Evolutionary conservation across 208 protist species (phyloP), one percentile per base, ranked within the genome.

Genomic region (Eutreptiella sp.): DNA sequence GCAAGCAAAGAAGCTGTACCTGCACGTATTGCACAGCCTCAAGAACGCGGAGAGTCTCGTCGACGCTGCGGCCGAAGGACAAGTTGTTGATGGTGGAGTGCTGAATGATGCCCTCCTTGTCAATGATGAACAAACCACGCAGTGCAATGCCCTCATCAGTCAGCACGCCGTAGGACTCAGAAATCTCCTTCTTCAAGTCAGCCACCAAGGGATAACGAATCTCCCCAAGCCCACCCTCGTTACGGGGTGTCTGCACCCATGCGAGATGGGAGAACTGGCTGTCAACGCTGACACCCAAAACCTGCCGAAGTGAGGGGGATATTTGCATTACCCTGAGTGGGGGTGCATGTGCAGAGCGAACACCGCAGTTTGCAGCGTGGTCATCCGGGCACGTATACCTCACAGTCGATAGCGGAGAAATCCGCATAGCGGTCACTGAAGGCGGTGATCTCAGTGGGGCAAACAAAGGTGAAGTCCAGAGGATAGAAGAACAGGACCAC

Each of bases 381-480:
- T n/a, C n/a, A n/a, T n/a, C n/a, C n/a, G n/a, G n/a, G n/a, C n/a
- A n/a, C n/a, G n/a, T n/a, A n/a, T n/a, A n/a, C 79, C 72, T 96
- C 91, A 60, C 82, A 68, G 63, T 87, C 83, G 4, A 88, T 63
- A 46, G 82, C 81, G 46, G 83, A 72, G 79, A 97, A 97, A 53
- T 96, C 87, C 1, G 70, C 66, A 54, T 72, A 63, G 50, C 82
- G 72, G 39, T 97, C 90, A 1, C 71, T 87, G 75, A 96, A 97
- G 36, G 92, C 85, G 33, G 86, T 89, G 53, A 97, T 90, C 78
- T 97, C 93, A n/a, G 93, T 97, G 32, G 93, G 93, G 77, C 93
- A 97, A 1, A 97, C 92, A 76, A 97, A 97, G 0, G 92, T 95
- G 73, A 96, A 97, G 66, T 96, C 92, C 64, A 95, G 81, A 21